Evolutionary conservation across 345 rosid genomes (phyloP), one percentile per base, ranked within the genome.

Genomic region (Aquilaria sinensis): DNA sequence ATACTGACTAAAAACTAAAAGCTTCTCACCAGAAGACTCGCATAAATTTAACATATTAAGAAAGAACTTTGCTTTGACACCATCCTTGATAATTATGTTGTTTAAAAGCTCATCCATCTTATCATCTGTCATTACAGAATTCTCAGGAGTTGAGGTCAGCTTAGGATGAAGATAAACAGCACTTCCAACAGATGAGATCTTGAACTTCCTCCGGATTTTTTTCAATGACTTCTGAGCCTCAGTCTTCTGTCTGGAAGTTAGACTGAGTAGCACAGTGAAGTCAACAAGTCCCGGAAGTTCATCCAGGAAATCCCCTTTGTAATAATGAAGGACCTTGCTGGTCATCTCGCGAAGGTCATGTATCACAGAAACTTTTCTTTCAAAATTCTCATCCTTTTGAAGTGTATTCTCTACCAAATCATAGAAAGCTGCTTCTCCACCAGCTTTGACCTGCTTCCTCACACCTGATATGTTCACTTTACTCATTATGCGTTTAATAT

Each of bases 271-370:
- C 12, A 87, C 87, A 2, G 92, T 89, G 72, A 84, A 92, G 68
- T 92, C 98, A 59, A 75, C 74, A 13, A 89, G 86, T 56, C 93
- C 94, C 15, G 85, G 98, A 65, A 92, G 93, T 81, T 89, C 86
- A 47, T 87, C 98, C 51, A 80, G 60, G 74, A 86, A 90, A 72
- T 93, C 94, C 54, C 96, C 97, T 75, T 87, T 93, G 70, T 93
- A 87, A 64, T 90, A 93, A 66, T 93, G 98, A 61, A 93, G 87
- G 54, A 93, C 80, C 30, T 73, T 71, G 56, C 78, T 66, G 5
- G 97, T 93, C 98, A 90, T 90, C 71, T 90, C 84, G 2, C 96
- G 88, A 16, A 93, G 82, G 77, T 93, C 96, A 56, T 69, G 88
- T 46, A 87, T 87, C 68, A 92, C 81, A 37, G 78, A 67, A 37